phyloP scores from a whole-genome alignment of 352 stramenopile species.

The Phytophthora chlamydospora region DNA sequence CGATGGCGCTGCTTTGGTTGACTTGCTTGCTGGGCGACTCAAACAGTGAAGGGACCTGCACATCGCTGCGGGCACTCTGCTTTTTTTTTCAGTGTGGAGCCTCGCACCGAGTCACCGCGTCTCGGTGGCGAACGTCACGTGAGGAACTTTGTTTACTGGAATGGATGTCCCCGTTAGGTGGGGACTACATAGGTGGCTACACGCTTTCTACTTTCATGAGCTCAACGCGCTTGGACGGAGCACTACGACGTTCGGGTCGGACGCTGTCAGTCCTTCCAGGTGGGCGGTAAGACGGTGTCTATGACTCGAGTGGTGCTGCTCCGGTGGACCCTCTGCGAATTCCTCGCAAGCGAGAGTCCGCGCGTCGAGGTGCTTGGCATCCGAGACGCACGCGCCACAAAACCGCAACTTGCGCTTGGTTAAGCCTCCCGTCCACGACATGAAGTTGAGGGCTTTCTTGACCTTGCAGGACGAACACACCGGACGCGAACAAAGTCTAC shows the following conservation, averaged over 20 bases:
- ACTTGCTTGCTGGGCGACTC: conserved; percentile 5
- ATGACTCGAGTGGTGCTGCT: not conserved
- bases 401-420: conserved; percentile 29
- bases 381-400: conserved; percentile 13
- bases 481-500: conserved; percentile 26
- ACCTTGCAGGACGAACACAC: conserved; percentile 32
- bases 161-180: not conserved
- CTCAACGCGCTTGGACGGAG: conserved; percentile 24
- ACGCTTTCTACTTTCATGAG: conserved; percentile 5
- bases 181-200: conserved; percentile 10
- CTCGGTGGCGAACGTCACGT: not conserved
- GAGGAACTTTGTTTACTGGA: conserved; percentile 1
- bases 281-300: conserved; percentile 15
- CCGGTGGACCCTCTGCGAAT: conserved; percentile 7
- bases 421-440: conserved; percentile 18
- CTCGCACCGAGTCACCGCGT: too few relatives aligned
- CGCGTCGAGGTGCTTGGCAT: conserved; percentile 21
- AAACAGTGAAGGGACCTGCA: not conserved
- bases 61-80: conserved; percentile 3
- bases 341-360: conserved; percentile 25
- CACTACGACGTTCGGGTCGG: conserved; percentile 29
- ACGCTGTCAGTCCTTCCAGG: conserved; percentile 13
- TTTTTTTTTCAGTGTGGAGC: too few relatives aligned
- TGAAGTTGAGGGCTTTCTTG: conserved; percentile 28
- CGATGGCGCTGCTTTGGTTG: conserved; percentile 9